Evolutionary conservation across 371 early-diverging fungal genomes (phyloP).

Genomic region (Circinella umbellata): DNA sequence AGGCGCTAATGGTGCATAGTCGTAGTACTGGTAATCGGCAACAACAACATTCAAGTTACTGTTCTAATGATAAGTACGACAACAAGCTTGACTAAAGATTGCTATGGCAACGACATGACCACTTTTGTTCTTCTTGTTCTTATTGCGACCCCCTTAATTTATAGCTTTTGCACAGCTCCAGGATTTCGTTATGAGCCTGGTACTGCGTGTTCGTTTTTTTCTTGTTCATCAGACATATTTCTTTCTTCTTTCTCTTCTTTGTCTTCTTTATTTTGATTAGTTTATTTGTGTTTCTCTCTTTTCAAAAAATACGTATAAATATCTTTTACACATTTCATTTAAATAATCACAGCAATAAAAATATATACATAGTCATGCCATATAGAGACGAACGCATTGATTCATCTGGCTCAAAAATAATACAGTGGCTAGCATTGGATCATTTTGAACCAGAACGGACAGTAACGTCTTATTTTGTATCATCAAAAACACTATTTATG

Average conservation of each 20-base stretch:
- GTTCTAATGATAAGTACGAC: not conserved
- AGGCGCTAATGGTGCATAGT: not conserved
- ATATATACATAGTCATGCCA: not conserved
- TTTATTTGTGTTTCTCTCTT: too few relatives aligned
- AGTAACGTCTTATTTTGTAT: constrained; percentile 59
- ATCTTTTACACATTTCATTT: too few relatives aligned
- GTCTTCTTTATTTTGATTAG: too few relatives aligned
- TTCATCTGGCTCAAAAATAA: constrained; percentile 24
- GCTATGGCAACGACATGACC: constrained; percentile 2
- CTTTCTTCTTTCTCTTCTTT: not conserved
- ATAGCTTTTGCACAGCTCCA: too few relatives aligned
- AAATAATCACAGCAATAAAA: not conserved
- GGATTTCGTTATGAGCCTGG: too few relatives aligned
- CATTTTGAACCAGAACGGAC: constrained; percentile 57
- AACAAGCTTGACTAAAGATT: not conserved
- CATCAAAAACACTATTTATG: constrained; percentile 42
- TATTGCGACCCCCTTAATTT: not conserved
- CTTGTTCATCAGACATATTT: not conserved
- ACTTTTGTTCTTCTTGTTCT: not conserved
- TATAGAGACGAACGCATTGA: constrained; percentile 29
- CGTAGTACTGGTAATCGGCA: not conserved
- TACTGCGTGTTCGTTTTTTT: too few relatives aligned
- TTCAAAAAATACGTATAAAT: too few relatives aligned
- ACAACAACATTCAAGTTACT: not conserved
- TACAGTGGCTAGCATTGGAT: constrained; percentile 53